Evolutionary conservation across 2,329 filamentous ascomycete genomes (phyloP).

Genomic region (Purpureocillium lavendulum): DNA sequence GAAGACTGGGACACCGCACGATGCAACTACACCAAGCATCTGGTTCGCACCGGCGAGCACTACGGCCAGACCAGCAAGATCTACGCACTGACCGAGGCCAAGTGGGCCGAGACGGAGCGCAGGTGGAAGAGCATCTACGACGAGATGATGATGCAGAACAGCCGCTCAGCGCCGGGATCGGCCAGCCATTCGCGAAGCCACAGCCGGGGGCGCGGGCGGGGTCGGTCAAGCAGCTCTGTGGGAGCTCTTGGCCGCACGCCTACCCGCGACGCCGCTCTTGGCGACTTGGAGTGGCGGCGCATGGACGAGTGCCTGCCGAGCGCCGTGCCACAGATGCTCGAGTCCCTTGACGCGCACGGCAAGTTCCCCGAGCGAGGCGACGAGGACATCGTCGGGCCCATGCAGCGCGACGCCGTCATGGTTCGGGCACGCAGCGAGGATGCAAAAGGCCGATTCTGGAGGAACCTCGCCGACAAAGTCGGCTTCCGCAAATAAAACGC

Average conservation of each 20-base stretch:
- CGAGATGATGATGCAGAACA: slow-evolving; percentile 47
- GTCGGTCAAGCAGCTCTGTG: slow-evolving; percentile 32
- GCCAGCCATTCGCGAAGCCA: slow-evolving; percentile 25
- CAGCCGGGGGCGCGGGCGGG: slow-evolving; percentile 28
- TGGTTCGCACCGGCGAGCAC: slow-evolving; percentile 81
- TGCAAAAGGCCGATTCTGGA: slow-evolving; percentile 39
- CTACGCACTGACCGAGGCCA: slow-evolving; percentile 75
- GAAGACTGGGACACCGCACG: slow-evolving; percentile 77
- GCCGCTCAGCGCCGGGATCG: slow-evolving; percentile 15
- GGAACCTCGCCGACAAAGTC: slow-evolving; percentile 38
- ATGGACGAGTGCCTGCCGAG: slow-evolving; percentile 50
- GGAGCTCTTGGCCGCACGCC: slow-evolving; percentile 21
- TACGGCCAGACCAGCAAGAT: slow-evolving; percentile 86
- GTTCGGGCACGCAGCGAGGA: slow-evolving; percentile 34
- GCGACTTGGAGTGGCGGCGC: slow-evolving; percentile 32
- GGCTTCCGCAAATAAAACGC: slow-evolving; percentile 10
- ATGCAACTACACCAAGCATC: slow-evolving; percentile 80
- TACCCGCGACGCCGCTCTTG: slow-evolving; percentile 28
- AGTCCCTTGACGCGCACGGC: slow-evolving; percentile 60
- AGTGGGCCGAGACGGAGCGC: slow-evolving; percentile 75
- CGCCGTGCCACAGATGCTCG: slow-evolving; percentile 60
- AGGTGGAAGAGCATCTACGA: slow-evolving; percentile 67
- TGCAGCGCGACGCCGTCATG: slow-evolving; percentile 58
- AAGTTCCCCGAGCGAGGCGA: slow-evolving; percentile 88
- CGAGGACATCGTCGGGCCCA: slow-evolving; percentile 88